phyloP scores from a whole-genome alignment of 1,139 yeast genomes.

The Nakaseomyces bracarensis region DNA sequence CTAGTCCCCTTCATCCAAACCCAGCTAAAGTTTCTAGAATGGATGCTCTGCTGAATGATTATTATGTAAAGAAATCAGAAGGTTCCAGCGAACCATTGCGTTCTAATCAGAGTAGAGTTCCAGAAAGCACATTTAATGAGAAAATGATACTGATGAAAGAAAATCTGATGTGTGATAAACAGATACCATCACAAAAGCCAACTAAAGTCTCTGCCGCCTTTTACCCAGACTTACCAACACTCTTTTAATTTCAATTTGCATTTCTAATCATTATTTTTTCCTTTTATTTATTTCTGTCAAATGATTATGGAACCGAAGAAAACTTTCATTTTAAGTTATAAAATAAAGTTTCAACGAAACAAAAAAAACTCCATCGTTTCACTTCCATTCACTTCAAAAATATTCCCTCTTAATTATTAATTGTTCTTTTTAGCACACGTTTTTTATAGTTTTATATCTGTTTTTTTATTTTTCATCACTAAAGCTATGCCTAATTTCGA shows the following conservation, averaged over 20 bases:
- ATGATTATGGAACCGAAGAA: not conserved
- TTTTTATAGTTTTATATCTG: too few species aligned
- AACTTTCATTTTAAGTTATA: not conserved
- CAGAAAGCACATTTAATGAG: not conserved
- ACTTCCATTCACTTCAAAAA: not conserved
- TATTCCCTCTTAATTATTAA: not conserved
- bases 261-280: too few species aligned
- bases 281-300: too few species aligned
- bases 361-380: too few species aligned
- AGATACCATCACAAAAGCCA: not conserved
- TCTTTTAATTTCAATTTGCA: not conserved
- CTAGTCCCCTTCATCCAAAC: conserved; percentile 13
- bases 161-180: not conserved
- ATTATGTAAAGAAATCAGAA: conserved; percentile 4
- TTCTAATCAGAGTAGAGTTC: not conserved
- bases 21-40: not conserved
- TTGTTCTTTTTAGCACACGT: conserved; percentile 1
- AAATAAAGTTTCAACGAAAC: too few species aligned
- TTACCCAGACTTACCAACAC: conserved; percentile 6
- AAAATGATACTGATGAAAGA: conserved; percentile 1
- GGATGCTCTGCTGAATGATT: conserved; percentile 5
- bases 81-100: too few species aligned
- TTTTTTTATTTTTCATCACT: not conserved
- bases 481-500: not conserved
- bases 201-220: not conserved